Conservation (phyloP, 768 basidiomycete species). For the Termitomyces sp. region DNA sequence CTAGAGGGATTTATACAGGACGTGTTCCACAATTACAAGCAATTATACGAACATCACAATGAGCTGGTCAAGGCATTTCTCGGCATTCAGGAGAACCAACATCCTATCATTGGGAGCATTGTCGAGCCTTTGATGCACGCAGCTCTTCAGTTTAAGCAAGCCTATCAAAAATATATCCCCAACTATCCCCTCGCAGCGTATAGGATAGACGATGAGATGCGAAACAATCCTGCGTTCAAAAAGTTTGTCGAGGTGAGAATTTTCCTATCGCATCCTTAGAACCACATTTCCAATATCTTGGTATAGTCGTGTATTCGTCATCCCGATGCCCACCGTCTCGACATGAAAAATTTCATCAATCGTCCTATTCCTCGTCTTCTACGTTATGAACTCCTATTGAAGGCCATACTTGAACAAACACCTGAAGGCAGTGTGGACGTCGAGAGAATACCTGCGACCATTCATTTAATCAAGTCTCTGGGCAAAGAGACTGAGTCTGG, state of each 20-base stretch:
- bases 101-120: slow-evolving; percentile 73
- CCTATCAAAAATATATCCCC: slow-evolving; percentile 89
- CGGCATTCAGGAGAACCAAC: slow-evolving; percentile 84
- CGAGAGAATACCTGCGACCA: slow-evolving; percentile 76
- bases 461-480: slow-evolving; percentile 84
- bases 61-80: slow-evolving; percentile 76
- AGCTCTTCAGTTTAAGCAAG: slow-evolving; percentile 86
- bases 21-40: slow-evolving; percentile 84
- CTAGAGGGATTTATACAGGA: slow-evolving; percentile 78
- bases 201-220: slow-evolving; percentile 84
- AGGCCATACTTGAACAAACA: slow-evolving; percentile 76
- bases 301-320: slow-evolving; percentile 49
- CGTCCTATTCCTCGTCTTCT: slow-evolving; percentile 87
- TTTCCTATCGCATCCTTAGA: slow-evolving; percentile 5
- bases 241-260: slow-evolving; percentile 67
- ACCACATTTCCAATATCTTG: background rate
- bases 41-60: slow-evolving; percentile 71
- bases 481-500: slow-evolving; percentile 88
- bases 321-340: slow-evolving; percentile 74
- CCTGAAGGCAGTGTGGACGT: slow-evolving; percentile 73
- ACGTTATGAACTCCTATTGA: slow-evolving; percentile 84
- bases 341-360: slow-evolving; percentile 92
- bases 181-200: slow-evolving; percentile 91
- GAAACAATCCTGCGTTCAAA: slow-evolving; percentile 75
- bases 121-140: slow-evolving; percentile 85